Base-by-base conservation (phyloP, 2,329 filamentous ascomycete genomes). In the Davidsoniella eucalypti region DNA sequence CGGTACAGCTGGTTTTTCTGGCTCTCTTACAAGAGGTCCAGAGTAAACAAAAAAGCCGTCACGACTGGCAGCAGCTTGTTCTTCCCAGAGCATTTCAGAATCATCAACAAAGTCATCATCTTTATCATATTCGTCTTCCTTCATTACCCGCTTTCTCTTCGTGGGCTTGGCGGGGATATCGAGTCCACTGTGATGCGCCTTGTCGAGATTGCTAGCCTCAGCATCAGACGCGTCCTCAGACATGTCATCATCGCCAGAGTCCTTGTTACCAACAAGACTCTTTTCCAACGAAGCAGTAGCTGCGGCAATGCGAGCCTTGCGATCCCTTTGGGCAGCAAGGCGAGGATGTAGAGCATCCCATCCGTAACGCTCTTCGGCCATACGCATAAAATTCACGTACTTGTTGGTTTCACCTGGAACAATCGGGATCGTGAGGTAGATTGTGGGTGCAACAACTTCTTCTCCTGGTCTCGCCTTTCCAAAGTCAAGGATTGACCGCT, bases 11-110 rank as follows among this genome's bases (percentile, higher is more conserved):
- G 74, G 72, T 65, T 92, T 90, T 66, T 94, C 84, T 18, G 82
- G 84, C 64, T 94, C 87, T 4, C 84, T 84, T 18, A 96, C 76
- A 44, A 98, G 69, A 7, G 90, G 90, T 3, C 92, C 92, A 54
- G 86, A 93, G 65, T 95, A 98, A 1, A 98, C 92, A 62, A 96
- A 98, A 69, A 96, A 98, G 1, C 92, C 92, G 61, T 96, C 92
- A 58, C 90, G 86, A 57, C 86, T 90, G 44, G 92, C 88, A 4
- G 90, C 87, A 5, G 90, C 90, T 61, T 94, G 85, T 60, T 94
- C 87, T 65, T 96, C 87, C 90, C 90, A 96, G 0, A 93, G 73
- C 61, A 95, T 65, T 63, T 98, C 92, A 1, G 87, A 93, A 61
- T 98, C 92, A 59, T 98, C 92, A 51, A 90, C 78, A 64, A 90